Evolutionary conservation across 768 basidiomycete genomes (phyloP).

Genomic region (Heimioporus sp.): DNA sequence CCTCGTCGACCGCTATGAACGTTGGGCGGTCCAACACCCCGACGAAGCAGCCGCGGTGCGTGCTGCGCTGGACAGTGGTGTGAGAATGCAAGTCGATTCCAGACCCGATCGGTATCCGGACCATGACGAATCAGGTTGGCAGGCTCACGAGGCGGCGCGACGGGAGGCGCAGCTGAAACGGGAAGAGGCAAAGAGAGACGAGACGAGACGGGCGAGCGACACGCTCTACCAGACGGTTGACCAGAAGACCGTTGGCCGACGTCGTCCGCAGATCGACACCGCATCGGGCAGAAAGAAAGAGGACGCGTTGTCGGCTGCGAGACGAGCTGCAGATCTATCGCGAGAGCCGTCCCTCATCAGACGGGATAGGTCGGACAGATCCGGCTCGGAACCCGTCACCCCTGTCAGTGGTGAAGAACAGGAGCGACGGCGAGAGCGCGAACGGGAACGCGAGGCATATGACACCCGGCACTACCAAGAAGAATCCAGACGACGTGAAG

Average conservation of each 20-base stretch:
- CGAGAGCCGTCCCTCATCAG: conserved; percentile 22
- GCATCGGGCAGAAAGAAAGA: conserved; percentile 30
- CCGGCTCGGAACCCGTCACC: conserved; percentile 25
- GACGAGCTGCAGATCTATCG: conserved; percentile 25
- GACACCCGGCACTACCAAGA: conserved; percentile 41
- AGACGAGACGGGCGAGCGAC: conserved; percentile 31
- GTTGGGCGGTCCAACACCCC: conserved; percentile 50
- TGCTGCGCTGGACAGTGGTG: conserved; percentile 18
- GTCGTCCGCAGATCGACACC: conserved; percentile 29
- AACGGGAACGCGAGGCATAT: conserved; percentile 20
- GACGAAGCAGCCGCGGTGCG: conserved; percentile 30
- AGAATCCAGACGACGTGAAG: conserved; percentile 44
- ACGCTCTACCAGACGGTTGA: conserved; percentile 31
- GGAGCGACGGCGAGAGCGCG: conserved; percentile 24
- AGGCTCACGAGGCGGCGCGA: conserved; percentile 31
- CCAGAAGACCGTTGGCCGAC: conserved; percentile 15
- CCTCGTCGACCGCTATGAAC: conserved; percentile 62
- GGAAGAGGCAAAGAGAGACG: conserved; percentile 37
- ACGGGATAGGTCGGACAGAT: conserved; percentile 22
- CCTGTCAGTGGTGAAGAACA: conserved; percentile 26
- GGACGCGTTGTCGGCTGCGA: conserved; percentile 23
- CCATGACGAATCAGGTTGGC: conserved; percentile 32
- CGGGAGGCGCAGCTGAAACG: conserved; percentile 31
- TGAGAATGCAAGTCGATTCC: conserved; percentile 23
- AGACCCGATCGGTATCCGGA: conserved; percentile 24